Base-by-base conservation (phyloP, 2,329 filamentous ascomycete species). In the Aspergillus proliferans region DNA sequence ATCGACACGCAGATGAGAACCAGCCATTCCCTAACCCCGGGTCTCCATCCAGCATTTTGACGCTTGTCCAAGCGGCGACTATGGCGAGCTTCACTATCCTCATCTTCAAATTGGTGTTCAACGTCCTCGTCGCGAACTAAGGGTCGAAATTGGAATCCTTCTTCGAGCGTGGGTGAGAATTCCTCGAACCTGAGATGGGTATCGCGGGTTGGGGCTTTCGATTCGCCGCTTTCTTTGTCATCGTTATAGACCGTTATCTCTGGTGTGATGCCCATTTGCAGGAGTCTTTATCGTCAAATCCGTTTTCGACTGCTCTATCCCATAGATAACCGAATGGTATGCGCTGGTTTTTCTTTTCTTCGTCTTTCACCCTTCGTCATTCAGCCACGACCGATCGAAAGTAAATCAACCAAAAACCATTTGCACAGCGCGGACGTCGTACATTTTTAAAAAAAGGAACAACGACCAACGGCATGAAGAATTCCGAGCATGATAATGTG, bases 1-100 rank as follows among this genome's bases (percentile, higher is more conserved):
- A 76, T 53, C 21, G 70, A 65, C 24, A 77, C 61, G 9, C 68
- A 71, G 22, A 66, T 55, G 52, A 76, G 65, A 22, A 75, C 62
- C 15, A 72, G 57, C 59, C 64, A 71, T 53, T 76, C 69, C 48
- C 65, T 62, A 42, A 64, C 63, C 7, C 64, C 63, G 1, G 71
- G 67, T 38, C 59, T 68, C 71, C 73, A 74, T 49, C 53, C 46
- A 22, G 50, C 46, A n/a, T 50, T 19, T 12, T n/a, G 10, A 10
- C 26, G 26, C 26, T 30, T 36, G 8, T 6, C 15, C 34, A n/a
- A 14, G 14, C 34, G 34, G 14, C 34, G 34, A 36, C 34, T n/a
- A 36, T 18, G n/a, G 15, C 34, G 34, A 36, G 26, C 26, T 30
- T 10, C 34, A 15, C 34, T 19, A 10, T 38, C 34, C 2, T 38